Percentiles rank a stretch among this genome's conserved stretches.
Conservation (phyloP, 2,329 filamentous ascomycete species). For the Pseudocercospora eumusae region DNA sequence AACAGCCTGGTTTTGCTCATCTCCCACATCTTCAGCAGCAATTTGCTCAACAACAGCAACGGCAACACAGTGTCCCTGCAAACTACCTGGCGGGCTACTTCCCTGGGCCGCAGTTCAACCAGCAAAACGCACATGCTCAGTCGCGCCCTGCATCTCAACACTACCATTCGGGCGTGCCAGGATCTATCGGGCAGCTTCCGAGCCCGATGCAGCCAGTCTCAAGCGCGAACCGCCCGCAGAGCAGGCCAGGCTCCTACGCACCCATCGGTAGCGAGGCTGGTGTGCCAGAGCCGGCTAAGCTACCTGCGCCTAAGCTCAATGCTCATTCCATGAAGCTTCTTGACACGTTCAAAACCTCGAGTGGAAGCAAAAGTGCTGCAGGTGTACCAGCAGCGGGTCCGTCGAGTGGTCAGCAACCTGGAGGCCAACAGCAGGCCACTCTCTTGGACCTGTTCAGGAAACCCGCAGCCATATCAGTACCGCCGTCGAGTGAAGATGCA, state of each 20-base stretch:
- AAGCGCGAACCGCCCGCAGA: constrained; percentile 12
- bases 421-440: constrained; percentile 48
- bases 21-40: constrained; percentile 29
- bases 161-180: background rate
- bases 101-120: constrained; percentile 12
- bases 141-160: constrained; percentile 8
- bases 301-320: constrained; percentile 61
- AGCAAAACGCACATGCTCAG: constrained; percentile 2
- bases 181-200: background rate
- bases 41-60: constrained; percentile 32
- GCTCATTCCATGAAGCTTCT: constrained; percentile 60
- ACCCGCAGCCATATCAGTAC: constrained; percentile 28
- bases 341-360: constrained; percentile 55
- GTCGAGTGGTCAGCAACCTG: constrained; percentile 25
- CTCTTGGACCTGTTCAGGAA: constrained; percentile 50
- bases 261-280: constrained; percentile 43
- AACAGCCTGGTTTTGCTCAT: constrained; percentile 27
- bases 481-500: constrained; percentile 1
- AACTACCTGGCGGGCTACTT: constrained; percentile 11
- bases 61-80: constrained; percentile 30
- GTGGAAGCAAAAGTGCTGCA: constrained; percentile 13
- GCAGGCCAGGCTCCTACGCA: constrained; percentile 24
- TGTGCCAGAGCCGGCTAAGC: constrained; percentile 58
- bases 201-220: constrained; percentile 10
- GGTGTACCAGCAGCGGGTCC: constrained; percentile 21